These are phyloP conservation scores for Auriscalpium vulgare DNA, from an alignment of 768 basidiomycete species.

Conservation along the genomic window DNA sequence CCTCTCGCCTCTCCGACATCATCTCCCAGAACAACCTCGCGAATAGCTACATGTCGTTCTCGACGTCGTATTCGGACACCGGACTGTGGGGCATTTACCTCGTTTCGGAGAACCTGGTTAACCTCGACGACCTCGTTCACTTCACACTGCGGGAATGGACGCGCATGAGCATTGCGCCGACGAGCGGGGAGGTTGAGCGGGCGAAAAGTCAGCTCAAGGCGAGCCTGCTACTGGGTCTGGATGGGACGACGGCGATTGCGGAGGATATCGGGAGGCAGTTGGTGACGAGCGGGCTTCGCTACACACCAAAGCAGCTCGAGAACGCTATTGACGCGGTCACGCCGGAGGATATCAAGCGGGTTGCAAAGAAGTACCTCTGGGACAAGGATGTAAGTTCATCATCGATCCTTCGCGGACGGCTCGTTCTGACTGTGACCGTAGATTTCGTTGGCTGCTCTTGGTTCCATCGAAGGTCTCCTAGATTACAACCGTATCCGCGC, in stretches of 20 bases:
- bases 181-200: conserved; percentile 65
- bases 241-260: conserved; percentile 94
- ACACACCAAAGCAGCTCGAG: conserved; percentile 93
- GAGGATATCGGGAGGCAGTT: conserved; percentile 99
- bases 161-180: conserved; percentile 84
- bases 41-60: conserved; percentile 99
- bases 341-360: conserved; percentile 83
- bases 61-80: conserved; percentile 96
- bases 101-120: conserved; percentile 88
- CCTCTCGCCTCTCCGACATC: conserved; percentile 86
- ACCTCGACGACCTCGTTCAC: conserved; percentile 89
- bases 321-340: conserved; percentile 85
- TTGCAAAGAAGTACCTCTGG: conserved; percentile 95
- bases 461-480: conserved; percentile 83
- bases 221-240: conserved; percentile 78
- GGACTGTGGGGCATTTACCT: conserved; percentile 99
- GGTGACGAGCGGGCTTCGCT: conserved; percentile 84
- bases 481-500: conserved; percentile 89
- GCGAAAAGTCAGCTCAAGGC: conserved; percentile 99
- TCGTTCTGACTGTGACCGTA: conserved; percentile 21
- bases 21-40: conserved; percentile 92
- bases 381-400: conserved; percentile 74
- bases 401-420: not conserved
- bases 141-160: conserved; percentile 96
- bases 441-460: conserved; percentile 85